Conservation (phyloP, 2,329 filamentous ascomycete species). For the Podosphaera xanthii region DNA sequence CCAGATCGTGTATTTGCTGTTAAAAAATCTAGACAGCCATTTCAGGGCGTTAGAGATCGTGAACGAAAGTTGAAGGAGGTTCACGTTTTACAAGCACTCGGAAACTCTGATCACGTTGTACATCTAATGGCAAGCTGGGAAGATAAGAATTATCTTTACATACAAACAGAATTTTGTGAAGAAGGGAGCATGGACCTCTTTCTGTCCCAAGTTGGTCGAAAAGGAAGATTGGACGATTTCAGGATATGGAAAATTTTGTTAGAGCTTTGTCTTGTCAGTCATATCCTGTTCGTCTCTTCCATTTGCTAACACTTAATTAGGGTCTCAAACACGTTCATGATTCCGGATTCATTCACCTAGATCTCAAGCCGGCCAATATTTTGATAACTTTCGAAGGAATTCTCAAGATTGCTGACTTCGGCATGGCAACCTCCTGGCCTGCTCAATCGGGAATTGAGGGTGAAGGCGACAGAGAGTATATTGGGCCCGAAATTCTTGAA, state of each 20-base stretch:
- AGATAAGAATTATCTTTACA: constrained; percentile 64
- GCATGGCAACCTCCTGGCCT: constrained; percentile 59
- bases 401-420: constrained; percentile 72
- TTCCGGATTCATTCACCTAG: constrained; percentile 63
- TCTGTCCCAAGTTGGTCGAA: constrained; percentile 57
- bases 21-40: constrained; percentile 73
- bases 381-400: constrained; percentile 61
- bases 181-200: constrained; percentile 80
- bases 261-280: constrained; percentile 57
- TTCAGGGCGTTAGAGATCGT: constrained; percentile 58
- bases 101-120: constrained; percentile 64
- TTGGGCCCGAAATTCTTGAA: constrained; percentile 75
- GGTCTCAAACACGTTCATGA: constrained; percentile 80
- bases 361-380: constrained; percentile 69
- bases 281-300: background rate
- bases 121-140: constrained; percentile 78
- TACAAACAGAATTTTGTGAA: constrained; percentile 93
- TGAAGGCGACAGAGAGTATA: constrained; percentile 90
- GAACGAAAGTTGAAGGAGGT: constrained; percentile 70
- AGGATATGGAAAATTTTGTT: constrained; percentile 95
- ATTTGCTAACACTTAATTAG: constrained; percentile 22
- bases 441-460: constrained; percentile 57
- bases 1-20: constrained; percentile 58
- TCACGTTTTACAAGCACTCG: constrained; percentile 50
- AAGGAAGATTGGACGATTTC: constrained; percentile 83